Evolutionary conservation across 371 early-diverging fungal species (phyloP).

Genomic region (Mucor racemosus): DNA sequence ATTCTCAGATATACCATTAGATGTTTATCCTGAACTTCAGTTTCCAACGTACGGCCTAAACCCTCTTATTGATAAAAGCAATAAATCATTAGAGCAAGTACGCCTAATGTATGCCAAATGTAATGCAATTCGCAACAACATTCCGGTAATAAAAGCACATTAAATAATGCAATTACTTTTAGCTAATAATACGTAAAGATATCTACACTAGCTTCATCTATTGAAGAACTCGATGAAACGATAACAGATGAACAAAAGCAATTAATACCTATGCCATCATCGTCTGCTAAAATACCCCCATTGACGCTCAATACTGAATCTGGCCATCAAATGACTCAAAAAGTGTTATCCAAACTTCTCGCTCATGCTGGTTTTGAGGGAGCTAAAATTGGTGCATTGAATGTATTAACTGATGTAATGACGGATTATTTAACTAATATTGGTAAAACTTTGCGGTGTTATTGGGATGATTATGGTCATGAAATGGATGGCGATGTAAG

Average conservation of each 20-base stretch:
- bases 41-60: conserved; percentile 67
- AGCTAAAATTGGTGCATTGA: conserved; percentile 64
- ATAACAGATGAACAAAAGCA: neutral
- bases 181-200: conserved; percentile 22
- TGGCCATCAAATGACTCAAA: conserved; percentile 66
- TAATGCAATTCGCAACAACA: conserved; percentile 66
- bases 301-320: conserved; percentile 62
- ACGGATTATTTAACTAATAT: conserved; percentile 80
- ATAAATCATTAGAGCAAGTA: conserved; percentile 65
- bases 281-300: conserved; percentile 44
- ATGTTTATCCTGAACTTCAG: conserved; percentile 63
- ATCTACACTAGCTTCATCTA: conserved; percentile 35
- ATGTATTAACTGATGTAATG: conserved; percentile 79
- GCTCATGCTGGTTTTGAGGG: conserved; percentile 92
- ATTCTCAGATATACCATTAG: conserved; percentile 48
- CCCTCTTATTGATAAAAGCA: conserved; percentile 64
- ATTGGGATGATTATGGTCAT: conserved; percentile 76
- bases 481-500: conserved; percentile 79
- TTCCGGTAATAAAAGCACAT: conserved; percentile 31
- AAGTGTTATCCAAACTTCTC: conserved; percentile 69
- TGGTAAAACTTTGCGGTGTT: conserved; percentile 80
- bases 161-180: neutral
- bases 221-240: conserved; percentile 14
- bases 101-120: conserved; percentile 79
- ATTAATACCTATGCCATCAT: neutral